Conservation (phyloP, 305 asterid species). For the Solanum aculeatissimum region DNA sequence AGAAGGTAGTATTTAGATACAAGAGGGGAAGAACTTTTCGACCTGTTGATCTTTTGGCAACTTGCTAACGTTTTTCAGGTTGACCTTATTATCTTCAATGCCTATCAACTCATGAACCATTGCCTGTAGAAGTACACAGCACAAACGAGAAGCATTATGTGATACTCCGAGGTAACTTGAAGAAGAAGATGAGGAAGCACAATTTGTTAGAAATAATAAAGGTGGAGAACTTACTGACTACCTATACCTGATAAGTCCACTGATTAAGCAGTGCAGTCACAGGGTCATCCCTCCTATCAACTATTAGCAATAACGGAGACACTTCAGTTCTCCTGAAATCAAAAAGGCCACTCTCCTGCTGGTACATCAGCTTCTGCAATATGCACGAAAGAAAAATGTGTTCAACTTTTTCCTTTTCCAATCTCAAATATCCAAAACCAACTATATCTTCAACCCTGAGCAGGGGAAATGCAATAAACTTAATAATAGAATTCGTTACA, state of each 20-base stretch:
- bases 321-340: constrained; percentile 92
- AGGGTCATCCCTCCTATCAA: constrained; percentile 98
- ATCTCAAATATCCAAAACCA: neutral
- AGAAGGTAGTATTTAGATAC: constrained; percentile 2
- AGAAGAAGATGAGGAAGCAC: neutral
- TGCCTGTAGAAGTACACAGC: constrained; percentile 40
- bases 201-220: neutral
- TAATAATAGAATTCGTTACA: neutral
- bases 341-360: constrained; percentile 93
- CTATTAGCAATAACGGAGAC: constrained; percentile 79
- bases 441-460: neutral
- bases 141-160: constrained; percentile 2
- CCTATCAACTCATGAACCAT: constrained; percentile 97
- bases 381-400: constrained; percentile 4
- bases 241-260: constrained; percentile 93
- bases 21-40: constrained; percentile 7
- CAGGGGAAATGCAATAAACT: neutral
- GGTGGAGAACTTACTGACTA: constrained; percentile 2
- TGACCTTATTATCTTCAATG: constrained; percentile 88
- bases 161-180: neutral
- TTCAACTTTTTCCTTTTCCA: constrained; percentile 6
- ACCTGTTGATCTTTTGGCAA: constrained; percentile 86
- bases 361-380: constrained; percentile 95
- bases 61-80: constrained; percentile 62
- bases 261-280: constrained; percentile 93